Evolutionary conservation across 2,329 filamentous ascomycete species (phyloP).

Genomic region (Hypomyces perniciosus): DNA sequence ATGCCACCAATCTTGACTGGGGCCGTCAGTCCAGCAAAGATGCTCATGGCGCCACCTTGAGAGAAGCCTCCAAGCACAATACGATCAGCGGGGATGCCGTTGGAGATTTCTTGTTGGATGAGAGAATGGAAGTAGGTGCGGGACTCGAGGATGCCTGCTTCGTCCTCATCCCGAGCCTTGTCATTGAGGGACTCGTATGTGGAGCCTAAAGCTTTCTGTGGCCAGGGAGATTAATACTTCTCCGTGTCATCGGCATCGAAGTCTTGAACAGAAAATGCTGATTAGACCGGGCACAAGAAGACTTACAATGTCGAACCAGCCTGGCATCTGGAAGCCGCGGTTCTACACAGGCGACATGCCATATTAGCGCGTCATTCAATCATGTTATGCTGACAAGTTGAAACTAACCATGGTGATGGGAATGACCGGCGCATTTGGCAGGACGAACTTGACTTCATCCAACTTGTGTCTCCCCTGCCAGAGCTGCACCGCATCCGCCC

Average conservation of each 20-base stretch:
- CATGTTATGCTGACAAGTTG: not conserved
- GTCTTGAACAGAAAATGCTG: not conserved
- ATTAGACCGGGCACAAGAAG: not conserved
- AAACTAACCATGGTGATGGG: slow-evolving; percentile 62
- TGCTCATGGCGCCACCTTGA: slow-evolving; percentile 80
- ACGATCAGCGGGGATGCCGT: slow-evolving; percentile 71
- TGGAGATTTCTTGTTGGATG: slow-evolving; percentile 70
- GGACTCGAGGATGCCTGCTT: slow-evolving; percentile 65
- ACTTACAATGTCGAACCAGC: slow-evolving; percentile 75
- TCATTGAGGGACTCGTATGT: slow-evolving; percentile 9
- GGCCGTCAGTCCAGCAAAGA: slow-evolving; percentile 73
- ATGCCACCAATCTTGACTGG: slow-evolving; percentile 76
- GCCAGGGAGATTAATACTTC: not conserved
- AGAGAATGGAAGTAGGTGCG: slow-evolving; percentile 71
- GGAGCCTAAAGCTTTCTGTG: slow-evolving; percentile 30
- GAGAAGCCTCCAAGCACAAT: slow-evolving; percentile 84
- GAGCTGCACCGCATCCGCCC: slow-evolving; percentile 79
- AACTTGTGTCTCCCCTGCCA: slow-evolving; percentile 77
- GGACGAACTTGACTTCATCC: slow-evolving; percentile 85
- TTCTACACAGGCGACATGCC: slow-evolving; percentile 44
- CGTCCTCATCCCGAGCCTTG: slow-evolving; percentile 48
- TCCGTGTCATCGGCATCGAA: not conserved
- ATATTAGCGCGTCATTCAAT: not conserved
- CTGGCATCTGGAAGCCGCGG: slow-evolving; percentile 73
- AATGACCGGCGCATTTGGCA: slow-evolving; percentile 83